Conservation (phyloP, 352 stramenopile species). For the Phytopythium litorale region DNA sequence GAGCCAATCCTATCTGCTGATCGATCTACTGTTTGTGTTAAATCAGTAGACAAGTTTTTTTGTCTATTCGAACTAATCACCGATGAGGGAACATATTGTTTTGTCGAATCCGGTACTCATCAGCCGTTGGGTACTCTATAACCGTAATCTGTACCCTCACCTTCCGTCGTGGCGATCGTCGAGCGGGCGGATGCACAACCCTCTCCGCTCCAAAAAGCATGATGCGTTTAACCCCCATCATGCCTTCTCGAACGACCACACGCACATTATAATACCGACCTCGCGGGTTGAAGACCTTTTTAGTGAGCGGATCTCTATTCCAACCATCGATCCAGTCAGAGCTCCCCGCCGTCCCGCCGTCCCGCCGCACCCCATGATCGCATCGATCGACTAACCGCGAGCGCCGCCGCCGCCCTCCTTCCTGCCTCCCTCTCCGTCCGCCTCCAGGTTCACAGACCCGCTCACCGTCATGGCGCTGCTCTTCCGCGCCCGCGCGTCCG, state of each 20-base stretch:
- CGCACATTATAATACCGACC: neutral
- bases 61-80: too few species aligned
- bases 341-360: neutral
- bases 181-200: neutral
- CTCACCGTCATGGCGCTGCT: neutral
- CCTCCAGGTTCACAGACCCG: neutral
- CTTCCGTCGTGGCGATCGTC: too few species aligned
- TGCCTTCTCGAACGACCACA: too few species aligned
- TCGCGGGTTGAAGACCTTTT: neutral
- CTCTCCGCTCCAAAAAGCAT: neutral
- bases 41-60: too few species aligned
- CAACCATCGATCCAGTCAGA: neutral
- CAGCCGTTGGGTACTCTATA: too few species aligned
- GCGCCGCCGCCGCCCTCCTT: neutral
- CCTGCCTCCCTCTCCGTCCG: neutral
- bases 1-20: too few species aligned
- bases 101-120: too few species aligned
- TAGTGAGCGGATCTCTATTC: conserved; percentile 1
- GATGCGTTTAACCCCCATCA: too few species aligned
- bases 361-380: neutral
- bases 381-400: neutral
- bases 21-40: too few species aligned
- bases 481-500: neutral
- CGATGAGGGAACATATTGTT: too few species aligned
- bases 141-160: too few species aligned